phyloP scores from a whole-genome alignment of 192 early-diverging fungal genomes.

The Cladochytrium replicatum region DNA sequence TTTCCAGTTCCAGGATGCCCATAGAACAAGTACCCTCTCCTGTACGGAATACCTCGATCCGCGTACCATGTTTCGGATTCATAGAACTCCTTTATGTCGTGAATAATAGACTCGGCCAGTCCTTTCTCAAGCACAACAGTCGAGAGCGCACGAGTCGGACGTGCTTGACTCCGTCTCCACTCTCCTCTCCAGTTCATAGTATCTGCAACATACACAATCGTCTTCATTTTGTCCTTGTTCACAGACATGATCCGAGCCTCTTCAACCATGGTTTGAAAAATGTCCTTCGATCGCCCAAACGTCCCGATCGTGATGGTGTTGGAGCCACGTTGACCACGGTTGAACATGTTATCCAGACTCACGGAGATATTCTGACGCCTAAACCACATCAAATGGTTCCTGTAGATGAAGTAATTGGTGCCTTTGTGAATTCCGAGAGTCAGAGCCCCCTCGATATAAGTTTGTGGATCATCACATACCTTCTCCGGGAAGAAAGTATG shows the following conservation, averaged over 20 bases:
- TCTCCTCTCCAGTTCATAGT: slow-evolving; percentile 60
- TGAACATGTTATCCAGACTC: no score
- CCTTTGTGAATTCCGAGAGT: no score
- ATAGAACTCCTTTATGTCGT: slow-evolving; percentile 35
- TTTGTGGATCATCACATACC: no score
- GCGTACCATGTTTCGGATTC: slow-evolving; percentile 34
- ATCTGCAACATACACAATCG: slow-evolving; percentile 59
- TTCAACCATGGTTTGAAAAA: slow-evolving; percentile 39
- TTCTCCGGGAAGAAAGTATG: no score
- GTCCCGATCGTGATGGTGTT: slow-evolving; percentile 50
- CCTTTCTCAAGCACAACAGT: slow-evolving; percentile 31
- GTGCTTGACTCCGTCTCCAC: slow-evolving; percentile 42
- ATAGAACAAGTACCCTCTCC: slow-evolving; percentile 56
- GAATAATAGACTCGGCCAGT: slow-evolving; percentile 12
- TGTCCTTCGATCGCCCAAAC: slow-evolving; percentile 34
- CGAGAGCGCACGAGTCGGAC: no score
- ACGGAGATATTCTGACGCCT: no score
- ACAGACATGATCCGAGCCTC: slow-evolving; percentile 45
- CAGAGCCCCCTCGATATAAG: no score
- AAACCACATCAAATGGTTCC: slow-evolving; percentile 11
- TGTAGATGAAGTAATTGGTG: slow-evolving; percentile 13
- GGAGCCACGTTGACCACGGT: no score
- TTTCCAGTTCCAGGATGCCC: slow-evolving; percentile 67
- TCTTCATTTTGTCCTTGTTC: slow-evolving; percentile 47
- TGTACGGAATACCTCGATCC: slow-evolving; percentile 50